Evolutionary conservation across 2,329 filamentous ascomycete species (phyloP).

Genomic region (Fusarium nurragi): DNA sequence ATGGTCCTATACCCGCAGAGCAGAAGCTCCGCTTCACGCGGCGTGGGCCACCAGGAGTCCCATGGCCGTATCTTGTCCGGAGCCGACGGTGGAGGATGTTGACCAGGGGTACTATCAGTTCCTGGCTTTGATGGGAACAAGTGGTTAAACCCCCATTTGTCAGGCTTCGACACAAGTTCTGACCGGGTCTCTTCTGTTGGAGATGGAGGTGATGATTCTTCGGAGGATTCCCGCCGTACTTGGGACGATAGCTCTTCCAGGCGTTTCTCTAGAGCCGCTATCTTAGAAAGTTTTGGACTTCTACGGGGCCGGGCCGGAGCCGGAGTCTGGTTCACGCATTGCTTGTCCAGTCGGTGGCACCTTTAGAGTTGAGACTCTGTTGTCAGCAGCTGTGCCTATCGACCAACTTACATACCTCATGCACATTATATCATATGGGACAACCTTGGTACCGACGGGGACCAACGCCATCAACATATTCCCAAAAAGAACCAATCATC

Average conservation of each 20-base stretch:
- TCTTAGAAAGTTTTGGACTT: conserved; percentile 57
- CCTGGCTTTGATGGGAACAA: conserved; percentile 48
- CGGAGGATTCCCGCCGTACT: conserved; percentile 47
- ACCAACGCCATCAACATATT: neutral
- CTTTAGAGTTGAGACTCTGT: conserved; percentile 43
- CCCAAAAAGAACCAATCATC: conserved; percentile 16
- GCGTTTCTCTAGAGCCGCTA: conserved; percentile 61
- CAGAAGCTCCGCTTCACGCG: conserved; percentile 53
- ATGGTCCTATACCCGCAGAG: conserved; percentile 50
- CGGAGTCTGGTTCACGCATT: conserved; percentile 58
- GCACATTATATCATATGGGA: neutral
- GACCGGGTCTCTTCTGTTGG: conserved; percentile 8
- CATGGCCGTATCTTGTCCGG: conserved; percentile 31
- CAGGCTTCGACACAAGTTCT: conserved; percentile 15
- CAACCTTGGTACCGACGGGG: neutral
- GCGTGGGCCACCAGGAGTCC: conserved; percentile 54
- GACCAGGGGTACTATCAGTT: neutral
- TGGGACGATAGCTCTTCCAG: conserved; percentile 60
- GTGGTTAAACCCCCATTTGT: conserved; percentile 46
- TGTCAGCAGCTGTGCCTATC: conserved; percentile 23
- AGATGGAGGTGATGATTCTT: conserved; percentile 15
- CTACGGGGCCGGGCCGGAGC: conserved; percentile 60
- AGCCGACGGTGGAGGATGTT: conserved; percentile 21
- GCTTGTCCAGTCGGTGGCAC: conserved; percentile 59
- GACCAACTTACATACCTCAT: conserved; percentile 5